These are phyloP conservation scores for Pueraria montana DNA, from an alignment of 306 rosid genomes.

Conservation along the genomic window DNA sequence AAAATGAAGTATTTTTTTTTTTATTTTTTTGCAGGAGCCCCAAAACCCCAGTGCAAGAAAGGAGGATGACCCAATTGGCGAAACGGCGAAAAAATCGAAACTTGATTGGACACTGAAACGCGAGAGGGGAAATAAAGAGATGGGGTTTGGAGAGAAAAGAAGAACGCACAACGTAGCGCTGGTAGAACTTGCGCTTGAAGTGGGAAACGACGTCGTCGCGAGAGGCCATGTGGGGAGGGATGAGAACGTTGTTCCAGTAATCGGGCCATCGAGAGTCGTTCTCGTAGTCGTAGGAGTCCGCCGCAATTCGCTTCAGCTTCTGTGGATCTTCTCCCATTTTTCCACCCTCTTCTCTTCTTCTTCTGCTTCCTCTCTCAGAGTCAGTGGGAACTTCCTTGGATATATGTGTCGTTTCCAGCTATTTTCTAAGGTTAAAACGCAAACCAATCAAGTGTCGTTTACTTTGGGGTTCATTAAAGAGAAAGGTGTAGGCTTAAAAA, in stretches of 20 bases:
- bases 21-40: neutral
- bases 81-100: slow-evolving; percentile 10
- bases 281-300: slow-evolving; percentile 90
- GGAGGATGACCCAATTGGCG: slow-evolving; percentile 10
- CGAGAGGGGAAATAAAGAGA: neutral
- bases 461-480: neutral
- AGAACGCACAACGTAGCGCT: slow-evolving; percentile 59
- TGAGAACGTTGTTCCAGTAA: slow-evolving; percentile 93
- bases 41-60: neutral
- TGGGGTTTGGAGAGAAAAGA: neutral
- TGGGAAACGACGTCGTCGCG: slow-evolving; percentile 77
- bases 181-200: slow-evolving; percentile 94
- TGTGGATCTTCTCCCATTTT: slow-evolving; percentile 85
- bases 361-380: neutral
- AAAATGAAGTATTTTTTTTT: neutral
- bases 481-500: no score
- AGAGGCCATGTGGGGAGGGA: slow-evolving; percentile 83
- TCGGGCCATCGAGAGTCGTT: slow-evolving; percentile 87
- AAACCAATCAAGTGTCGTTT: neutral
- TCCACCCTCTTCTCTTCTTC: neutral
- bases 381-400: neutral
- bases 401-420: neutral
- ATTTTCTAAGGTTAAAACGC: neutral
- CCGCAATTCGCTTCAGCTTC: slow-evolving; percentile 78
- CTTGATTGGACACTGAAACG: neutral